phyloP scores from a whole-genome alignment of 495 filamentous ascomycete species.

The Lentithecium fluviatile region DNA sequence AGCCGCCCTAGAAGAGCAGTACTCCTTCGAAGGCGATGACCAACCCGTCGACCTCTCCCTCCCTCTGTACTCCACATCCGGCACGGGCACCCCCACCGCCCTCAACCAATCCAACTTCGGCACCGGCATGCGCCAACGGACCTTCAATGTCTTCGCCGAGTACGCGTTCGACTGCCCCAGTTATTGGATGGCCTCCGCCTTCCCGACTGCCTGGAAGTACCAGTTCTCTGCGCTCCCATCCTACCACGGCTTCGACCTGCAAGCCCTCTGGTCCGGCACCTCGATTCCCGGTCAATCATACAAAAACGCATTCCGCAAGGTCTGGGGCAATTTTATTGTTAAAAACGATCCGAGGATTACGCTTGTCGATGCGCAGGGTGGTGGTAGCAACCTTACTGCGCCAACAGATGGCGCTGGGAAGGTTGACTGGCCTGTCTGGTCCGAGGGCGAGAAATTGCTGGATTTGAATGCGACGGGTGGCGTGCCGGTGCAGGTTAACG shows the following conservation, averaged over 20 bases:
- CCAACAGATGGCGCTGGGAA: slow-evolving; percentile 16
- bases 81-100: slow-evolving; percentile 18
- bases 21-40: slow-evolving; percentile 24
- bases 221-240: slow-evolving; percentile 29
- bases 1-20: slow-evolving; percentile 23
- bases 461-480: slow-evolving; percentile 33
- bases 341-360: slow-evolving; percentile 19
- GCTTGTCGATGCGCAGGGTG: slow-evolving; percentile 23
- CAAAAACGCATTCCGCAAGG: slow-evolving; percentile 31
- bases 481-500: background rate
- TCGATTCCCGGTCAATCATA: slow-evolving; percentile 20
- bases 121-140: slow-evolving; percentile 33
- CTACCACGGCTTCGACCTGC: slow-evolving; percentile 35
- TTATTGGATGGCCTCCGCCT: slow-evolving; percentile 36
- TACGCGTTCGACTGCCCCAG: slow-evolving; percentile 35
- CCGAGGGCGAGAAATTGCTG: slow-evolving; percentile 7
- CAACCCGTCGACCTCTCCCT: slow-evolving; percentile 9
- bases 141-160: slow-evolving; percentile 36
- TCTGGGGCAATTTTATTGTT: slow-evolving; percentile 36
- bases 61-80: slow-evolving; percentile 29
- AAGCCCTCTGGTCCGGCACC: slow-evolving; percentile 23
- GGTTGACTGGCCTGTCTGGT: slow-evolving; percentile 31
- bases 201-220: slow-evolving; percentile 35
- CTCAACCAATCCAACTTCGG: slow-evolving; percentile 32
- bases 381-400: slow-evolving; percentile 23